A percentile compares a stretch with the other conserved stretches of the same genome.
Conservation (phyloP, 1,139 yeast species). For the Meyerozyma carpophila region DNA sequence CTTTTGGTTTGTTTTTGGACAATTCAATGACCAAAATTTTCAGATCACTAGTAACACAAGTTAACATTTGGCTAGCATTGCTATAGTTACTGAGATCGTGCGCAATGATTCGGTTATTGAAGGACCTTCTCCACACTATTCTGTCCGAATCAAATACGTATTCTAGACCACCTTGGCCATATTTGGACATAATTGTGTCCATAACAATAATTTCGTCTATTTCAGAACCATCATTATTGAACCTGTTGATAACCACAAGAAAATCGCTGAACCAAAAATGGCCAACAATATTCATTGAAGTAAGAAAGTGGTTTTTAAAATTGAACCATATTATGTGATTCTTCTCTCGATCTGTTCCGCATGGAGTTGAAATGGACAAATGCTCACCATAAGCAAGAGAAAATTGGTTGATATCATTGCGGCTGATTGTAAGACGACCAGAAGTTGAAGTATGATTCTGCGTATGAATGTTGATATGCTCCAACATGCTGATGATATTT, state of each 20-base stretch:
- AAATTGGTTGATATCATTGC: constrained; percentile 24
- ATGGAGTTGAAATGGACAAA: constrained; percentile 36
- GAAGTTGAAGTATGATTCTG: constrained; percentile 10
- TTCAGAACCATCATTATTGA: constrained; percentile 15
- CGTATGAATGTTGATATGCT: constrained; percentile 15
- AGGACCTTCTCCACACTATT: constrained; percentile 37
- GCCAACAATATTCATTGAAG: constrained; percentile 27
- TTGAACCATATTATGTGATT: constrained; percentile 41
- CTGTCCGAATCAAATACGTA: constrained; percentile 34
- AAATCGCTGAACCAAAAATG: constrained; percentile 35
- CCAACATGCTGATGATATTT: constrained; percentile 18
- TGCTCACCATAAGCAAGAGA: constrained; percentile 26
- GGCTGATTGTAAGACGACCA: constrained; percentile 20
- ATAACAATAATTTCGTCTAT: constrained; percentile 36
- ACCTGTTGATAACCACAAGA: constrained; percentile 30
- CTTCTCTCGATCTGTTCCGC: constrained; percentile 15
- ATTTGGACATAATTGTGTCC: constrained; percentile 28
- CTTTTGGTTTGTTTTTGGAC: constrained; percentile 4
- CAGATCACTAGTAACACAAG: constrained; percentile 26
- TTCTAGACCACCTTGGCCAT: constrained; percentile 31
- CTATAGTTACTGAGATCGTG: constrained; percentile 16
- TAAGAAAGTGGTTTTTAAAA: constrained; percentile 30
- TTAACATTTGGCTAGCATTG: constrained; percentile 14
- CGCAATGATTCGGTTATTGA: constrained; percentile 23
- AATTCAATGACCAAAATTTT: constrained; percentile 30